Conservation (phyloP, 805 yeast genomes). For the Pichia paraexigua region DNA sequence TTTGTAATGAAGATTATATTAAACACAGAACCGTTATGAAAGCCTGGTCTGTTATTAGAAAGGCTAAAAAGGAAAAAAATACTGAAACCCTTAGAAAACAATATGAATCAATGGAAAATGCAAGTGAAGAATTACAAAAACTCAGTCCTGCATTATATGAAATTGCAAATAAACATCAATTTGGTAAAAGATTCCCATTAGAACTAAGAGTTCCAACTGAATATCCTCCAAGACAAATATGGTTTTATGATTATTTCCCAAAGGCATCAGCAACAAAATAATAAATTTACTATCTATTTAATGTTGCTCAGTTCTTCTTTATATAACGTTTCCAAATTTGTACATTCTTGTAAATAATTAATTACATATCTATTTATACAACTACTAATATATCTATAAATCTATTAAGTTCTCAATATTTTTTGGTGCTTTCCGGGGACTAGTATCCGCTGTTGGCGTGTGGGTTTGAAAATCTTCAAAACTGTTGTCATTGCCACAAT, state of each 20-base stretch:
- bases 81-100: conserved; percentile 46
- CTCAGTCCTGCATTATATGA: conserved; percentile 48
- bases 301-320: neutral
- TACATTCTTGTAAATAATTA: neutral
- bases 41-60: conserved; percentile 69
- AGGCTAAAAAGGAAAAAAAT: conserved; percentile 39
- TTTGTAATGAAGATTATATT: conserved; percentile 71
- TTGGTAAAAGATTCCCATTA: conserved; percentile 61
- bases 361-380: neutral
- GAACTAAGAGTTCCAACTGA: conserved; percentile 87
- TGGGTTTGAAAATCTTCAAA: neutral
- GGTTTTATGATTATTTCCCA: conserved; percentile 55
- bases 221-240: conserved; percentile 71
- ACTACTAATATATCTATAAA: neutral
- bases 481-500: neutral
- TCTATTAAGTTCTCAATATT: conserved; percentile 3
- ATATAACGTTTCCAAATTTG: neutral
- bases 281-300: neutral
- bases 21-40: conserved; percentile 75
- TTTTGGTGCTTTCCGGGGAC: too few relatives aligned
- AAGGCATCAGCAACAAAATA: conserved; percentile 5
- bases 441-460: neutral
- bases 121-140: conserved; percentile 60
- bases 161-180: conserved; percentile 51
- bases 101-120: conserved; percentile 54